Base-by-base conservation (phyloP, 441 rosid genomes). In the Aleurites moluccanus region DNA sequence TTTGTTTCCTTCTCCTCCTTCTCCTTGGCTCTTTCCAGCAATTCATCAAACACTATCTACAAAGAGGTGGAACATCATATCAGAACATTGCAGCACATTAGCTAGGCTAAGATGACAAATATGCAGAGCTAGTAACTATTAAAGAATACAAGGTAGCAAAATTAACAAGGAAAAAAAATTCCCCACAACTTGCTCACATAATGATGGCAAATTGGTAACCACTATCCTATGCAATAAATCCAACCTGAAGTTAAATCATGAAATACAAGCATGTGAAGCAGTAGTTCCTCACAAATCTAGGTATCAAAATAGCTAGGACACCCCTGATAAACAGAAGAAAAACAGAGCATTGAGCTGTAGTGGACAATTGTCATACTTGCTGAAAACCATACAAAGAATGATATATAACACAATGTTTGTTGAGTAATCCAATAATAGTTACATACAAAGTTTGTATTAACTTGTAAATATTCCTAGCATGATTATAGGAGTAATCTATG, bases 1-100 rank as follows among this genome's bases (percentile, higher is more conserved):
- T 88, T 93, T 67, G 94, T 92, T 81, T 93, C 99, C 82, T 93
- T 96, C 84, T 92, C 98, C 83, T 96, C 98, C 86, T 96, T 96
- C 80, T 96, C 98, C 85, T 85, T 92, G 64, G 87, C 89, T 83
- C 96, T 91, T 85, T 91, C 97, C 45, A 91, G 81, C 77, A 96
- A 79, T 79, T 96, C 99, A 70, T 91, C 92, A 76, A 82, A 96
- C 73, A 92, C 84, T 74, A 92, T 90, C 99, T 96, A 82, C 62
- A 83, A 74, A 73, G 27, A 42, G 60, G 70, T 7, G 67, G 30
- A 21, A 10, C 45, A 64, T 44, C 14, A 42, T 33, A 70, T 75
- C 50, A 27, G 61, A 70, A 69, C 33, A 64, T 61, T 45, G 21
- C 30, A 25, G 14, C 5, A 23, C 35, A 33, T n/a, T 57, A 23